These are phyloP conservation scores for Dictyostelium intermedium DNA, from an alignment of 78 protist genomes.

Conservation along the genomic window DNA sequence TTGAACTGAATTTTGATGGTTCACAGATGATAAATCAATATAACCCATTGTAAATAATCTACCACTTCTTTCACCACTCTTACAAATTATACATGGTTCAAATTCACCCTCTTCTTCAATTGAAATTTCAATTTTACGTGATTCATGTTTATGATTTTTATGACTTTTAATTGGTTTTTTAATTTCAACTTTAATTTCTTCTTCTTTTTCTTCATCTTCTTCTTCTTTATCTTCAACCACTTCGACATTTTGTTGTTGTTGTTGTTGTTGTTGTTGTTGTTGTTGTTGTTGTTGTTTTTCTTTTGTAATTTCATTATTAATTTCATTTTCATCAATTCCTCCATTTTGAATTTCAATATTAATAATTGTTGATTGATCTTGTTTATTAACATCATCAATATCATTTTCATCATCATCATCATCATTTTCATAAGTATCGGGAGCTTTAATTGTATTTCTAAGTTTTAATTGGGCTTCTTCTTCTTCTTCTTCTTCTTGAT, in stretches of 20 bases:
- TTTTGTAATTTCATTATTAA: background rate
- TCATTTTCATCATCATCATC: background rate
- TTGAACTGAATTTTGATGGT: conserved; percentile 8
- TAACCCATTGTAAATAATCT: conserved; percentile 51
- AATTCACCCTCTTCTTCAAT: background rate
- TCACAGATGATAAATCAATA: conserved; percentile 32
- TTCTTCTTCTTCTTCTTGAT: background rate
- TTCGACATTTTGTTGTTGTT: too few species aligned
- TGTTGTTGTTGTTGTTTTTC: too few species aligned
- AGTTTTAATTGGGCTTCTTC: background rate
- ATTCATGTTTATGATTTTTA: background rate
- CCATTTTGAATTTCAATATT: background rate
- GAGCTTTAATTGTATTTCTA: background rate
- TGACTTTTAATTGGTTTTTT: background rate
- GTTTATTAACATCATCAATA: background rate
- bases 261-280: too few species aligned
- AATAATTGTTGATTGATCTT: background rate
- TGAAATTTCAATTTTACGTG: background rate
- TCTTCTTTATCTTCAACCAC: background rate
- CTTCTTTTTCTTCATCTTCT: background rate
- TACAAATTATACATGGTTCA: conserved; percentile 61
- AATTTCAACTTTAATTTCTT: background rate
- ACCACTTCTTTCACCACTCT: conserved; percentile 36
- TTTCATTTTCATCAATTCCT: background rate
- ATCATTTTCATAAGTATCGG: background rate